Evolutionary conservation across 1,284 basidiomycete genomes (phyloP), one percentile per base, ranked within the genome.

Genomic region (Leccinum subrobustum): DNA sequence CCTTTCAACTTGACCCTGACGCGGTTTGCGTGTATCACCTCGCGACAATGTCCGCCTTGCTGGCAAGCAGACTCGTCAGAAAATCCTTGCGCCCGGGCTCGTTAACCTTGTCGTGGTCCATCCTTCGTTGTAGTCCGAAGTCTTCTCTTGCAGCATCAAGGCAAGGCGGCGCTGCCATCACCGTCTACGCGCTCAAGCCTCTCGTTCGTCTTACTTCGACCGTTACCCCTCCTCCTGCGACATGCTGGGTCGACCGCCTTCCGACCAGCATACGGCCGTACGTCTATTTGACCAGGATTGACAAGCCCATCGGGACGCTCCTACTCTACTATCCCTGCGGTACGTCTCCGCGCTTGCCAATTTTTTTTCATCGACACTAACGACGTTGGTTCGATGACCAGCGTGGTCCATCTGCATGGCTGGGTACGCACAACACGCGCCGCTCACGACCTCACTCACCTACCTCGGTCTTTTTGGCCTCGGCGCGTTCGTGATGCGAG

Each of bases 361-460:
- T 44, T 12, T 1, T 20, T 31, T 27, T 16, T 9, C 53, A 25
- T 14, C 48, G 11, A 11, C 3, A 18, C 52, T 56, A 18, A 59
- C 42, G 39, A 16, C 31, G 0, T 6, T 6, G 33, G 12, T 1
- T 14, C 33, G 16, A 9, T 11, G 20, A 58, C 31, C 67, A 97
- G 96, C 95, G 11, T 98, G 95, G 94, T 93, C 93, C 8, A 96
- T 98, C 67, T 93, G 93, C 1, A 95, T 98, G 90, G 94, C 94
- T 0, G 88, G 92, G 2, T 94, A 94, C 64, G 87, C 90, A 11
- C 76, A 85, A 6, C 80, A 88, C 31, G 76, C 83, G 3, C 89
- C 93, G 0, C 78, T 84, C 48, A 81, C 84, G 5, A 83, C 82
- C 0, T 89, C 93, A 8, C 70, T 93, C 60, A 88, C 84, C 25